A percentile compares a stretch with the other conserved stretches of the same genome.
Conservation (phyloP, 2,329 filamentous ascomycete genomes). For the Monilinia laxa region DNA sequence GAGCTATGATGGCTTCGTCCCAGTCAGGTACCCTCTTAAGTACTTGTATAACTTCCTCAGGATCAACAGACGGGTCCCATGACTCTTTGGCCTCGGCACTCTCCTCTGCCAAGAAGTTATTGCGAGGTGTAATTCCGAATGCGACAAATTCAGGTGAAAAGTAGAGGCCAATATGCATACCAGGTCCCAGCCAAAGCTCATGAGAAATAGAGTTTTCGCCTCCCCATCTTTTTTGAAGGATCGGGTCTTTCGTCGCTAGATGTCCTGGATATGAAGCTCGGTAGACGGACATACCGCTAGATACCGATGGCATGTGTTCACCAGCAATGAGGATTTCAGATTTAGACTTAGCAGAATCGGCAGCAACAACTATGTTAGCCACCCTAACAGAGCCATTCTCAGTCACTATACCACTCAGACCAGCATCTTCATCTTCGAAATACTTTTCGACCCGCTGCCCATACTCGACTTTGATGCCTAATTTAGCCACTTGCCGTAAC, state of each 20-base stretch:
- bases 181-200: conserved; percentile 51
- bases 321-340: conserved; percentile 33
- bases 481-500: conserved; percentile 49
- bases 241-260: background rate
- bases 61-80: conserved; percentile 41
- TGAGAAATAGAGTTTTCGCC: background rate
- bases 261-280: conserved; percentile 16
- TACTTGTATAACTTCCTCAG: conserved; percentile 33
- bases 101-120: background rate
- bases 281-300: background rate
- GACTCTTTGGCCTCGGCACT: conserved; percentile 45
- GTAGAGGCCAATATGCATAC: conserved; percentile 48
- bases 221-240: background rate
- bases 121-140: background rate
- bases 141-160: background rate
- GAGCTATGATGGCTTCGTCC: conserved; percentile 30
- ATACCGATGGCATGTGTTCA: background rate
- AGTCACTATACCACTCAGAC: conserved; percentile 41
- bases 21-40: conserved; percentile 29
- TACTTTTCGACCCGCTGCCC: conserved; percentile 51
- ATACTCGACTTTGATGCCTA: conserved; percentile 54
- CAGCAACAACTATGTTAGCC: conserved; percentile 44
- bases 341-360: conserved; percentile 42
- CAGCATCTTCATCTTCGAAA: conserved; percentile 47
- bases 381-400: conserved; percentile 47